Conservation (phyloP, 1,284 basidiomycete genomes). For the Leucoagaricus sp. region DNA sequence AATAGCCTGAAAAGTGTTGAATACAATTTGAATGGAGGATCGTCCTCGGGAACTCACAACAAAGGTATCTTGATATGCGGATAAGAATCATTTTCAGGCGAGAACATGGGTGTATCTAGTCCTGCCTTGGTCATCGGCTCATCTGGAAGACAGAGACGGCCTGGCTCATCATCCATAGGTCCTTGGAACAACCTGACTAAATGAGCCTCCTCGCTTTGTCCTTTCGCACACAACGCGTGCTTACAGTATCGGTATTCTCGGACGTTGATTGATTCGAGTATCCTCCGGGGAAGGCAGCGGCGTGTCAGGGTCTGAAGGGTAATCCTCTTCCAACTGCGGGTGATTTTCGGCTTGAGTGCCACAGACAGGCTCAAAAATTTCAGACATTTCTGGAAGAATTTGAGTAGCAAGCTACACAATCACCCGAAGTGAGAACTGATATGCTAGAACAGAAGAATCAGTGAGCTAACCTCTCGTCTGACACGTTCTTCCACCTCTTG, state of each 20-base stretch:
- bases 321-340: background rate
- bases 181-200: constrained; percentile 3
- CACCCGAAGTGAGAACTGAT: background rate
- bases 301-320: background rate
- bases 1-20: constrained; percentile 1
- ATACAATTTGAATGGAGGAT: background rate
- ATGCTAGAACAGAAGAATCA: background rate
- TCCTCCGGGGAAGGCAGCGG: background rate
- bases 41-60: background rate
- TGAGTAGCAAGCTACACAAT: constrained; percentile 39
- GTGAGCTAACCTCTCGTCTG: constrained; percentile 29
- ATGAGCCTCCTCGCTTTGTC: background rate
- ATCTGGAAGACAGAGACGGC: background rate
- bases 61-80: background rate
- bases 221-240: background rate
- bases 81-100: background rate
- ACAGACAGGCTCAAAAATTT: too few relatives aligned
- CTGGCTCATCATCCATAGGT: constrained; percentile 1
- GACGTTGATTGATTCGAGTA: background rate
- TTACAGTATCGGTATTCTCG: constrained; percentile 11
- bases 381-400: constrained; percentile 37
- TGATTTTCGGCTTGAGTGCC: background rate
- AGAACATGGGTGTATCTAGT: background rate
- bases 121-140: background rate
- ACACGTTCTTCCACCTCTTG: constrained; percentile 38